phyloP scores from a whole-genome alignment of 495 filamentous ascomycete species.

The Aspergillus indologenus region DNA sequence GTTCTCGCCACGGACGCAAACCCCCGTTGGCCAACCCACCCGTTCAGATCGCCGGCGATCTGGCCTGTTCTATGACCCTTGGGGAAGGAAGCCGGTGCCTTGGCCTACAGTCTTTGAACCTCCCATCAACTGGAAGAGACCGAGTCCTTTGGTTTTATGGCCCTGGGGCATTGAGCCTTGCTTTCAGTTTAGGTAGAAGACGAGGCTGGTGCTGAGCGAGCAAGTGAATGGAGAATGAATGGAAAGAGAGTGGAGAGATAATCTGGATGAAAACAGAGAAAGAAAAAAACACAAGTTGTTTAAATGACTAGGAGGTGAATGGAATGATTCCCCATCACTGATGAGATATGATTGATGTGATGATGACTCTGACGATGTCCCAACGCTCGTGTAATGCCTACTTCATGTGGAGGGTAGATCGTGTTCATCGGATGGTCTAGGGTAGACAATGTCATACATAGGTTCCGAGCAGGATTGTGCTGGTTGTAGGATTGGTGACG shows the following conservation, averaged over 20 bases:
- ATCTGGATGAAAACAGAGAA: neutral
- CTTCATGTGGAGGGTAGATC: neutral
- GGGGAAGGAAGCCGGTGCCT: neutral
- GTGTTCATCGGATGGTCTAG: neutral
- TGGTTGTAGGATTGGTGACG: neutral
- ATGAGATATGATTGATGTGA: neutral
- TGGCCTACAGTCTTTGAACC: neutral
- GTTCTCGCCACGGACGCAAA: neutral
- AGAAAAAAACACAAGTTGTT: neutral
- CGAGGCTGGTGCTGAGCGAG: neutral
- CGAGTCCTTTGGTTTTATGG: neutral
- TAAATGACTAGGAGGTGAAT: neutral
- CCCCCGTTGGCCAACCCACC: neutral
- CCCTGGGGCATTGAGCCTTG: neutral
- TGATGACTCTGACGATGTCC: neutral
- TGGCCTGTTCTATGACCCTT: neutral
- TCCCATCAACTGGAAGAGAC: neutral
- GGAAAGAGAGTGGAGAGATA: neutral
- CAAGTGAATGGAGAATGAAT: no score
- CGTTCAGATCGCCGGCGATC: neutral
- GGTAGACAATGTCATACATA: neutral
- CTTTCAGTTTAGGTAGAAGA: neutral
- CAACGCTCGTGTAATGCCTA: neutral
- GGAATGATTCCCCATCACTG: neutral
- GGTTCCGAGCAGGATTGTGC: neutral